These are phyloP conservation scores for Arabidopsis hybrid DNA, from an alignment of 441 rosid species.

Conservation along the genomic window DNA sequence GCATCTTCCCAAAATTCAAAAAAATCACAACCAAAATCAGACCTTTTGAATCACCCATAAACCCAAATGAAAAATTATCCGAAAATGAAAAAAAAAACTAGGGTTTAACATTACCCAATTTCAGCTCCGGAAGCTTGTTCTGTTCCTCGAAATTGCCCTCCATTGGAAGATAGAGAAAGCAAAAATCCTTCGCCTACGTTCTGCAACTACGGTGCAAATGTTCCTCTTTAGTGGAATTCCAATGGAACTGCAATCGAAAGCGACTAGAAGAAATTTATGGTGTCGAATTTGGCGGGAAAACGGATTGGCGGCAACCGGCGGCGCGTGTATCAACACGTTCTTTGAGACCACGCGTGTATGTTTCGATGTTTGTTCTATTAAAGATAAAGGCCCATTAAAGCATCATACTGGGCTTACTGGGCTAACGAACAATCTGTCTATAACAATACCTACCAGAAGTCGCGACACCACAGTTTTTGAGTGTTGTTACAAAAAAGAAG, in stretches of 20 bases:
- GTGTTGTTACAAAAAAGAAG: background rate
- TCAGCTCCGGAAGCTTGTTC: slow-evolving; percentile 91
- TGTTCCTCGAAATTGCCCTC: slow-evolving; percentile 60
- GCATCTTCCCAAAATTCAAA: slow-evolving; percentile 58
- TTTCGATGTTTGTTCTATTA: slow-evolving; percentile 11
- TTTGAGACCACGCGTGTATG: slow-evolving; percentile 10
- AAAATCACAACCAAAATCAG: background rate
- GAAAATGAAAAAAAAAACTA: slow-evolving; percentile 6
- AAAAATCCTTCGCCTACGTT: slow-evolving; percentile 9
- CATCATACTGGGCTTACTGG: slow-evolving; percentile 10
- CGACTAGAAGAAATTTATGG: slow-evolving; percentile 1
- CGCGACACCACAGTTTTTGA: background rate
- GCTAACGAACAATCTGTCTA: background rate
- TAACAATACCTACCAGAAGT: background rate
- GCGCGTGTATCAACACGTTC: slow-evolving; percentile 51
- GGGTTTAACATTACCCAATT: slow-evolving; percentile 69
- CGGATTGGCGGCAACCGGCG: slow-evolving; percentile 56
- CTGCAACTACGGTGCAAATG: slow-evolving; percentile 15
- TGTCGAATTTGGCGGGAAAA: slow-evolving; percentile 70
- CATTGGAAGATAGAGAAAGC: slow-evolving; percentile 49
- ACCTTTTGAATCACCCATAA: slow-evolving; percentile 25
- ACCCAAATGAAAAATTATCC: background rate
- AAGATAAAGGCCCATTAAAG: slow-evolving; percentile 33
- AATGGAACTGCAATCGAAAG: slow-evolving; percentile 20
- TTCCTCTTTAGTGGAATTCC: background rate